Base-by-base conservation (phyloP, 2,329 filamentous ascomycete genomes). In the Pestalotiopsis fici region DNA sequence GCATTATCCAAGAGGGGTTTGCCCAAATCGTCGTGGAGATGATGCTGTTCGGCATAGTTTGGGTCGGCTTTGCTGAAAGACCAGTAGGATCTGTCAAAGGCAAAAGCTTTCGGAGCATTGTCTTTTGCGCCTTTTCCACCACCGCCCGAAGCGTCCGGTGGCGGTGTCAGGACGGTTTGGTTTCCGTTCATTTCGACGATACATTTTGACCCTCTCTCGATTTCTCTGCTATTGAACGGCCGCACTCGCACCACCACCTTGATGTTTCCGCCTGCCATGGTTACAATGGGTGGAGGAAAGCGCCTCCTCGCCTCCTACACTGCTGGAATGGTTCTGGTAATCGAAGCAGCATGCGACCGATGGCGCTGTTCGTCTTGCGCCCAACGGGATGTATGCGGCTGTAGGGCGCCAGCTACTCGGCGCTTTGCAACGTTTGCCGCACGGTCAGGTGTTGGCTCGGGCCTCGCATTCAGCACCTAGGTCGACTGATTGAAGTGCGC, bases 161-260 rank as follows among this genome's bases (percentile, higher is more conserved):
- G 94, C 66, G 92, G 89, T 31, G 86, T 89, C 71, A 99, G 88
- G 77, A 97, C 83, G 66, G 96, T 99, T 84, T 99, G 96, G 81
- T 89, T 90, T 73, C 88, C 93, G 85, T 96, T 93, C 96, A 99
- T 99, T 75, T 95, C 92, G 71, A 99, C 93, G 75, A 99, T 97
- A 85, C 95, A 97, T 95, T 93, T 94, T 87, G 96, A 91, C 75
- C 91, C 90, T 78, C 97, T 90, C 73, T 97, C 95, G 77, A 91
- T 91, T 88, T 98, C 94, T 95, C 95, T 90, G 77, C 90, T 90
- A 81, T 99, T 99, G 84, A 99, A 99, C 63, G 96, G 96, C 79
- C 96, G 90, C 75, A 93, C 91, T 84, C 96, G 90, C 85, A 99
- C 96, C 86, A 99, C 96, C 84, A 99, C 96, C 91, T 99, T 99